These are phyloP conservation scores for Trichoderma sp. DNA, from an alignment of 2,329 filamentous ascomycete species.

Conservation along the genomic window DNA sequence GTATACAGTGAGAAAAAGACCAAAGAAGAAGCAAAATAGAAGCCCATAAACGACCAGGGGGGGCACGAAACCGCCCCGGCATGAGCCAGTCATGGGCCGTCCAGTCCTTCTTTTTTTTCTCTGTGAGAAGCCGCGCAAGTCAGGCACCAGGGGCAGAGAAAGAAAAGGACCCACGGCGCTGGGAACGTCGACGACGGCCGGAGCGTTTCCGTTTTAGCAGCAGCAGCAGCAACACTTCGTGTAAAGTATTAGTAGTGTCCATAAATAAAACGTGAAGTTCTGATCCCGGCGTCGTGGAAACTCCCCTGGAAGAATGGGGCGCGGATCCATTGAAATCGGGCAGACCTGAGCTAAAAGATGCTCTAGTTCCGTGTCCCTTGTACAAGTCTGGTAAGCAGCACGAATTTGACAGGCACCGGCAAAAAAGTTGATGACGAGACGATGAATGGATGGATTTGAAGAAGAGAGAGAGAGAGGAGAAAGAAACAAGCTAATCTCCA, in stretches of 20 bases:
- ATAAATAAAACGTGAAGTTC: too few species aligned
- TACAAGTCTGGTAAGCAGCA: too few species aligned
- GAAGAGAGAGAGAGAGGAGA: not conserved
- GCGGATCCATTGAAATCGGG: conserved; percentile 17
- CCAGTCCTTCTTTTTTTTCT: too few species aligned
- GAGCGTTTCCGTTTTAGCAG: conserved; percentile 8
- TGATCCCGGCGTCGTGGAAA: conserved; percentile 19
- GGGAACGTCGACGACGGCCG: conserved; percentile 12
- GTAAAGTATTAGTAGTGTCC: too few species aligned
- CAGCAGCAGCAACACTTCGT: not conserved
- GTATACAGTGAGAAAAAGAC: not conserved
- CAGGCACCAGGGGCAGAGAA: not conserved
- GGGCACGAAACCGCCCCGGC: conserved; percentile 8
- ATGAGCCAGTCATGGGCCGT: not conserved
- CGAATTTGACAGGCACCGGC: conserved; percentile 9
- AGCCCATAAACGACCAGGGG: conserved; percentile 2
- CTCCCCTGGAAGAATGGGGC: conserved; percentile 14
- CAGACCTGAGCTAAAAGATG: not conserved
- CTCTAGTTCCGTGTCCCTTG: too few species aligned
- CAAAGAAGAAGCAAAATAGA: not conserved
- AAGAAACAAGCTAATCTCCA: not conserved
- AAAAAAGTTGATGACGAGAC: not conserved
- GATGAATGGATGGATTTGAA: too few species aligned
- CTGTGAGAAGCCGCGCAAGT: not conserved
- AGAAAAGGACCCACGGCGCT: conserved; percentile 4